Base-by-base conservation (phyloP, 257 asterid genomes). In the Solanum arcanum region DNA sequence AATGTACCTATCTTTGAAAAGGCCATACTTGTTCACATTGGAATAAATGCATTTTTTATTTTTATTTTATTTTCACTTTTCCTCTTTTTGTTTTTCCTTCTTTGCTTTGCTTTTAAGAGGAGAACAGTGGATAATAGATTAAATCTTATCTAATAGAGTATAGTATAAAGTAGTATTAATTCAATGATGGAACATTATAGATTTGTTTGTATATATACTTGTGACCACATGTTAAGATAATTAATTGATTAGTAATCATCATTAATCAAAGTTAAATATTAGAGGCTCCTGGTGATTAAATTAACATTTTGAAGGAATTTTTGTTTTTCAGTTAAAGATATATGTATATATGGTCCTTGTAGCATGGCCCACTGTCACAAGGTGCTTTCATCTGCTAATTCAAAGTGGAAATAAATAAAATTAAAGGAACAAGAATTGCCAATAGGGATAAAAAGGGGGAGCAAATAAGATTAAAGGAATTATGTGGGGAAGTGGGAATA, bases 401-500 rank as follows among this genome's bases (percentile, higher is more conserved):
- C 69, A 18, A 60, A 15, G 74, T 41, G 12, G n/a, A 56, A 44
- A 86, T 33, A 56, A 44, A 86, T 33, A 83, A 81, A 59, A 27
- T 70, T 12, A 87, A 85, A 84, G 44, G 25, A 56, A 35, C 68
- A 60, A 33, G 75, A 83, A 66, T 84, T 49, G 81, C 73, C 29
- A 86, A 82, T 47, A 66, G 81, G 83, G 80, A 75, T 39, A 77
- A 46, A 46, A 82, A 23, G 78, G 47, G 60, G 33, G 81, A 68
- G 52, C 8, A 69, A 83, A 47, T 42, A 83, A 84, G 84, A 86
- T 90, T 62, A 86, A 88, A 91, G 77, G 86, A 76, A 88, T 83
- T 82, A 90, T 88, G 78, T 20, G 84, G 62, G 82, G 88, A 88
- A 73, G 88, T 85, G 93, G 87, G 92, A 93, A 31, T 86, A 89